Conservation (phyloP, 371 early-diverging fungal genomes). For the Massospora cicadina region DNA sequence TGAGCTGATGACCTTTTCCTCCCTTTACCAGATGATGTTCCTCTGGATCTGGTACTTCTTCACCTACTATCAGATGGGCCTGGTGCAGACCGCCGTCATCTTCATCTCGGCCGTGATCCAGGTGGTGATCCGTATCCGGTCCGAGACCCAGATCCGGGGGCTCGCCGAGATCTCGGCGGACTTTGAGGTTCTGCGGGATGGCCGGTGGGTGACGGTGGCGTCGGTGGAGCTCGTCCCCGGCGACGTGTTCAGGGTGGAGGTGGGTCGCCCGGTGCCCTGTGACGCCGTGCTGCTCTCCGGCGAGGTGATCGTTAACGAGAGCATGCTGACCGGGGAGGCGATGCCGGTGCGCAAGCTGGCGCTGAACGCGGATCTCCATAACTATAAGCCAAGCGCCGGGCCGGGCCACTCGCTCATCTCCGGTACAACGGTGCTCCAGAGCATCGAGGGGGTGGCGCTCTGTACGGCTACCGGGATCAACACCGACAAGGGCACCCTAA, state of each 20-base stretch:
- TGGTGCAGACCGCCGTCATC: conserved; percentile 50
- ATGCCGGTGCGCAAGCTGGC: conserved; percentile 46
- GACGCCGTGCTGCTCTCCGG: conserved; percentile 47
- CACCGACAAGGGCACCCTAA: conserved; percentile 60
- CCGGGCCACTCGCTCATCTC: conserved; percentile 23
- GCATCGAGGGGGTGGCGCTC: conserved; percentile 35
- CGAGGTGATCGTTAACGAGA: conserved; percentile 43
- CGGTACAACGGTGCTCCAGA: conserved; percentile 24
- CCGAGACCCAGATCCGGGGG: conserved; percentile 40
- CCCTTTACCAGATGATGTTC: conserved; percentile 52
- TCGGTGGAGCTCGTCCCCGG: conserved; percentile 42
- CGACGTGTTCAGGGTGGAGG: conserved; percentile 25
- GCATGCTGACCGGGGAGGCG: conserved; percentile 71
- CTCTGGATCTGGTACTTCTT: conserved; percentile 58
- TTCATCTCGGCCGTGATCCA: conserved; percentile 46
- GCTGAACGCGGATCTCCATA: conserved; percentile 25
- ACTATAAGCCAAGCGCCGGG: conserved; percentile 17
- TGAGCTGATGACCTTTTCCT: conserved; percentile 54
- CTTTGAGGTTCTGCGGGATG: conserved; percentile 41
- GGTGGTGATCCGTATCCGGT: conserved; percentile 35
- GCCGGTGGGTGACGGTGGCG: conserved; percentile 24
- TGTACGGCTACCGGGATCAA: conserved; percentile 56
- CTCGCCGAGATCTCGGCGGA: conserved; percentile 38
- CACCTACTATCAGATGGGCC: conserved; percentile 52
- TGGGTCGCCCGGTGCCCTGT: conserved; percentile 26